A percentile compares a stretch with the other conserved stretches of the same genome.
Evolutionary conservation across 345 rosid species (phyloP).

Genomic region (Populus davidiana): DNA sequence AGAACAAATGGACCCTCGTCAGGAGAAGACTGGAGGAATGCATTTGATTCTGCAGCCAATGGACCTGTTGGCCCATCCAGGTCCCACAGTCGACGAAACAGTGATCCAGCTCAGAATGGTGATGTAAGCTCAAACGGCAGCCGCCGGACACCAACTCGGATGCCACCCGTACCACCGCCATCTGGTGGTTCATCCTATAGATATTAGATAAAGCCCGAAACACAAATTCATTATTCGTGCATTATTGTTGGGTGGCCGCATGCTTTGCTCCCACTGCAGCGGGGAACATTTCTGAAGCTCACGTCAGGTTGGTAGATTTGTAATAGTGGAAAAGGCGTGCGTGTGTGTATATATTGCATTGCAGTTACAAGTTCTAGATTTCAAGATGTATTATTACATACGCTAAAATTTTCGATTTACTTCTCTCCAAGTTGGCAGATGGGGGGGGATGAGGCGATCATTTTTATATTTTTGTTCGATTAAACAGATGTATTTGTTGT

Average conservation of each 20-base stretch:
- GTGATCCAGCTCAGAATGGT: slow-evolving; percentile 56
- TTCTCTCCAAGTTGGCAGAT: not conserved
- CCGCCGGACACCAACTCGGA: slow-evolving; percentile 71
- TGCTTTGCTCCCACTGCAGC: not conserved
- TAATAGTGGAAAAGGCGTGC: slow-evolving; percentile 13
- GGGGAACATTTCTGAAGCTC: slow-evolving; percentile 13
- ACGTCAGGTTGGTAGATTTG: slow-evolving; percentile 5
- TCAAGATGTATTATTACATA: slow-evolving; percentile 4
- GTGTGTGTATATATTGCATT: not conserved
- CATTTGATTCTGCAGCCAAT: slow-evolving; percentile 83
- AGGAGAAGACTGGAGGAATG: slow-evolving; percentile 97
- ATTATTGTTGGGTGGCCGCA: slow-evolving; percentile 9
- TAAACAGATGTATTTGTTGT: not conserved
- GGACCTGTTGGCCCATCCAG: slow-evolving; percentile 49
- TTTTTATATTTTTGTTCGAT: not conserved
- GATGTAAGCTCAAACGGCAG: slow-evolving; percentile 56
- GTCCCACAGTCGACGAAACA: slow-evolving; percentile 58
- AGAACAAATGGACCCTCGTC: slow-evolving; percentile 47
- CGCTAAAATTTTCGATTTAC: slow-evolving; percentile 1
- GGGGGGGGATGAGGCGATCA: not conserved
- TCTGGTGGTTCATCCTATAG: slow-evolving; percentile 40
- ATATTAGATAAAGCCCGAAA: slow-evolving; percentile 9
- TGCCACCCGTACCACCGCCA: slow-evolving; percentile 89
- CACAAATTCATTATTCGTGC: slow-evolving; percentile 19
- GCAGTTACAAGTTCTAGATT: slow-evolving; percentile 11